phyloP scores from a whole-genome alignment of 2,329 filamentous ascomycete genomes.

The Ceratocystis ficicola region DNA sequence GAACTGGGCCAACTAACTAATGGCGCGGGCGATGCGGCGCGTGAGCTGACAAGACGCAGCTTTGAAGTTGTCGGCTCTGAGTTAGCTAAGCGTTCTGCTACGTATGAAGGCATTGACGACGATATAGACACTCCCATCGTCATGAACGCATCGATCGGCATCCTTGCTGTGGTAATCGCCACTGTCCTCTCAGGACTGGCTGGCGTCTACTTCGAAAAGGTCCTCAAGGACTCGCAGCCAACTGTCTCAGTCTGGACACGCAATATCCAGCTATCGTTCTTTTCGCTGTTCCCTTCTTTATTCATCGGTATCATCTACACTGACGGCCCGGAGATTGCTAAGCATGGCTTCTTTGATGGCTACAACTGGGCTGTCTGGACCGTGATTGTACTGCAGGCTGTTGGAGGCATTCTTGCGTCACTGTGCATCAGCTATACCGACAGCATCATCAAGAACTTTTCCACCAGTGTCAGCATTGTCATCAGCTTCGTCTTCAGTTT shows the following conservation, averaged over 20 bases:
- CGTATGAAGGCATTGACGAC: constrained; percentile 76
- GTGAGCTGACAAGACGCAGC: constrained; percentile 40
- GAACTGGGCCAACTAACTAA: constrained; percentile 51
- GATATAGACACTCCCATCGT: constrained; percentile 34
- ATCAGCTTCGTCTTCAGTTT: constrained; percentile 77
- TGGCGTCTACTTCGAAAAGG: constrained; percentile 80
- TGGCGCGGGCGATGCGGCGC: constrained; percentile 38
- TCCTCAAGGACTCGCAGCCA: constrained; percentile 70
- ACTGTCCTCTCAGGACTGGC: constrained; percentile 74
- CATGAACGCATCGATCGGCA: constrained; percentile 54
- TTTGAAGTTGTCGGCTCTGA: constrained; percentile 28
- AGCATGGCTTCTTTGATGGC: constrained; percentile 83
- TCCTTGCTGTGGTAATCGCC: constrained; percentile 65
- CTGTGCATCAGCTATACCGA: constrained; percentile 34
- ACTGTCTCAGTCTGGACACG: constrained; percentile 79
- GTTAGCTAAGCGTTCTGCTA: constrained; percentile 57
- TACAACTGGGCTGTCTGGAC: constrained; percentile 90
- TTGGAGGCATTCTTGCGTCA: constrained; percentile 65
- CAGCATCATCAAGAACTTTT: constrained; percentile 88
- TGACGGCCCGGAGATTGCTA: constrained; percentile 71
- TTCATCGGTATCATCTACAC: constrained; percentile 77
- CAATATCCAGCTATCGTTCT: constrained; percentile 89
- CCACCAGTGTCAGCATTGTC: constrained; percentile 82
- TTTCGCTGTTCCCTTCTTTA: constrained; percentile 80
- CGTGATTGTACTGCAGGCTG: constrained; percentile 68